These are phyloP conservation scores for Celoporthe dispersa DNA, from an alignment of 2,329 filamentous ascomycete genomes.

Conservation along the genomic window DNA sequence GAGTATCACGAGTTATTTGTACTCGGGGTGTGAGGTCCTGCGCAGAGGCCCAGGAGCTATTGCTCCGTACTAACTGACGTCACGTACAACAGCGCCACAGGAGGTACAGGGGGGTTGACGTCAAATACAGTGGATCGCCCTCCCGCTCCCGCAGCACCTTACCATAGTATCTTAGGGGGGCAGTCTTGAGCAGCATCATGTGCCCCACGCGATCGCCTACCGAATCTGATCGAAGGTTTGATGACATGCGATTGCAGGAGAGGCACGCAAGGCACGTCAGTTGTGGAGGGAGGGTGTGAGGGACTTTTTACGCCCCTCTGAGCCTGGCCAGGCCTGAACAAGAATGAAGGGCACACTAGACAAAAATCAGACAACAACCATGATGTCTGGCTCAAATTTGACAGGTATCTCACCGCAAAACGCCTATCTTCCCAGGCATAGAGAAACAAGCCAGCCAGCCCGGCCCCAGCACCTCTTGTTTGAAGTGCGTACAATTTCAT, in stretches of 20 bases:
- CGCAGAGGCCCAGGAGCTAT: not conserved
- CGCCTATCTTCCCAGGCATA: conserved; percentile 24
- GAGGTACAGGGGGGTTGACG: conserved; percentile 22
- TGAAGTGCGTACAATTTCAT: conserved; percentile 1
- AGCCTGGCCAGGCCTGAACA: not conserved
- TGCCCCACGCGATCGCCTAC: conserved; percentile 17
- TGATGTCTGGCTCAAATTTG: conserved; percentile 9
- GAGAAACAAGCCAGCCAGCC: conserved; percentile 4
- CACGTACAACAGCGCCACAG: conserved; percentile 11
- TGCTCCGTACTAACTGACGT: conserved; percentile 26
- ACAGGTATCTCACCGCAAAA: conserved; percentile 28
- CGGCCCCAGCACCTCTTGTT: conserved; percentile 8
- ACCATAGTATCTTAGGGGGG: not conserved
- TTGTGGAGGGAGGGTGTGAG: conserved; percentile 1
- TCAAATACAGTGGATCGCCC: conserved; percentile 23
- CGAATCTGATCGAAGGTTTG: conserved; percentile 16
- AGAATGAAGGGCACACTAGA: not conserved
- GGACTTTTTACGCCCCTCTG: not conserved
- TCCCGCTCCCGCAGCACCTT: conserved; percentile 10
- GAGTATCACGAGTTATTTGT: conserved; percentile 24
- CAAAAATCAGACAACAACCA: conserved; percentile 4
- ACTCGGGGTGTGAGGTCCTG: conserved; percentile 4
- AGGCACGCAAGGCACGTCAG: conserved; percentile 10
- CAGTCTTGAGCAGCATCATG: conserved; percentile 16
- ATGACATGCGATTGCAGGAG: conserved; percentile 6